Conservation (phyloP, 164 flowering plant species). For the Stephania yunnanensis region DNA sequence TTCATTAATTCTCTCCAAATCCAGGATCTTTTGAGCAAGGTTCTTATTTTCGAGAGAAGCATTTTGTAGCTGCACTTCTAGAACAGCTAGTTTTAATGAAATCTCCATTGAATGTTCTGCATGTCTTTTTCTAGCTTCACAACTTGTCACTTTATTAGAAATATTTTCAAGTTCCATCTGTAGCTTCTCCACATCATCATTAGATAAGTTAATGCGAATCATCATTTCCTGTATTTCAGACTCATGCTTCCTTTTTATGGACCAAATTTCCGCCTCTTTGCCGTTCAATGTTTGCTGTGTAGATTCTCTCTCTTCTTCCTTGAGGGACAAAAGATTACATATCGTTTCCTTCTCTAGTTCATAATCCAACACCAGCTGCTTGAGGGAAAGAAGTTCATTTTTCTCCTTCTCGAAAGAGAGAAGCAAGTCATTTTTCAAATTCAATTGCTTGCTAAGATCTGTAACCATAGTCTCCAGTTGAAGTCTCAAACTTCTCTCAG, state of each 20-base stretch:
- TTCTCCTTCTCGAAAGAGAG: constrained; percentile 32
- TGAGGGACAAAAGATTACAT: constrained; percentile 23
- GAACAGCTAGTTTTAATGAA: constrained; percentile 34
- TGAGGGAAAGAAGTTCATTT: constrained; percentile 36
- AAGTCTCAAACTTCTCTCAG: constrained; percentile 41
- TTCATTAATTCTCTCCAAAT: constrained; percentile 33
- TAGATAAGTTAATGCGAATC: constrained; percentile 35
- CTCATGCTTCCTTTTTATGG: constrained; percentile 42
- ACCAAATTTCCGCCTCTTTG: constrained; percentile 33
- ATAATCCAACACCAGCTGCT: constrained; percentile 39
- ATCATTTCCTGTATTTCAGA: constrained; percentile 32
- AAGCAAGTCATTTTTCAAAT: constrained; percentile 37
- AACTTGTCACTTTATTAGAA: constrained; percentile 33
- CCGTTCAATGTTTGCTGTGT: constrained; percentile 33
- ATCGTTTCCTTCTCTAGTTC: constrained; percentile 46
- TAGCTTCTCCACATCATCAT: constrained; percentile 46
- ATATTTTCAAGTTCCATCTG: constrained; percentile 44
- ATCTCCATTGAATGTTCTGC: constrained; percentile 34
- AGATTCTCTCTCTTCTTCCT: constrained; percentile 35
- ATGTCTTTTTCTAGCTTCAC: constrained; percentile 48
- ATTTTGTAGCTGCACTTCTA: constrained; percentile 52
- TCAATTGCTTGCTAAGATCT: constrained; percentile 43
- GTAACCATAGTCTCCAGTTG: constrained; percentile 37
- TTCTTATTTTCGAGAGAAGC: constrained; percentile 35
- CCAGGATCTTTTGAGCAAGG: constrained; percentile 40